Evolutionary conservation across 305 asterid genomes (phyloP), one percentile per base, ranked within the genome.

Genomic region (Petunia hybrid): DNA sequence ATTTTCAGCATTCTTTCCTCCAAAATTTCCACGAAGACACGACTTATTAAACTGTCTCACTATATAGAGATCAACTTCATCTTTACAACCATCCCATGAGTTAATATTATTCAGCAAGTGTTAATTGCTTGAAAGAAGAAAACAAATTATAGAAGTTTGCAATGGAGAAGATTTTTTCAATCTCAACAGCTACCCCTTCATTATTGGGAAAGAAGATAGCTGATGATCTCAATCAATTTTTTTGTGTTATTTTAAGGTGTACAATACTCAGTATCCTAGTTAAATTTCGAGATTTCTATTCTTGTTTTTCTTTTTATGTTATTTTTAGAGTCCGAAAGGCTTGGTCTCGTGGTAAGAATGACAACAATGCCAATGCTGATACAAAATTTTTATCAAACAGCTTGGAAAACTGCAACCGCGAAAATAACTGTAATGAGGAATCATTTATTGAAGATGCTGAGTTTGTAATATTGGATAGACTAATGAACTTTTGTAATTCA

Each of bases 261-360:
- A 82, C 78, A 5, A 67, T 86, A 40, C 56, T 69, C n/a, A 84
- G 85, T 56, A 84, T 60, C 41, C 80, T 77, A 41, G 76, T 60
- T 53, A 78, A 82, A 76, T 48, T 85, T 85, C 88, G 80, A 61
- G 87, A 88, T 10, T 65, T 88, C 42, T 84, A 31, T 83, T 57
- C 65, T 53, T 81, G 66, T 70, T 79, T 88, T 35, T 66, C 66
- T 6, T 76, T 6, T 16, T 64, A 5, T 45, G n/a, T 7, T 43
- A 2, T 77, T 43, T 48, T 43, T 45, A 42, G 43, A 60, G 3
- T 64, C 38, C 60, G 8, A 43, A 77, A 42, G 0, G 36, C 16
- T 3, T 77, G n/a, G 55, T 13, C 43, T 16, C 60, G 2, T 42
- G 80, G 0, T 31, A 53, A 48, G 8, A 3, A 71, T 69, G 41